Evolutionary conservation across 1,139 yeast species (phyloP).

Genomic region (Meyerozyma guilliermondii): DNA sequence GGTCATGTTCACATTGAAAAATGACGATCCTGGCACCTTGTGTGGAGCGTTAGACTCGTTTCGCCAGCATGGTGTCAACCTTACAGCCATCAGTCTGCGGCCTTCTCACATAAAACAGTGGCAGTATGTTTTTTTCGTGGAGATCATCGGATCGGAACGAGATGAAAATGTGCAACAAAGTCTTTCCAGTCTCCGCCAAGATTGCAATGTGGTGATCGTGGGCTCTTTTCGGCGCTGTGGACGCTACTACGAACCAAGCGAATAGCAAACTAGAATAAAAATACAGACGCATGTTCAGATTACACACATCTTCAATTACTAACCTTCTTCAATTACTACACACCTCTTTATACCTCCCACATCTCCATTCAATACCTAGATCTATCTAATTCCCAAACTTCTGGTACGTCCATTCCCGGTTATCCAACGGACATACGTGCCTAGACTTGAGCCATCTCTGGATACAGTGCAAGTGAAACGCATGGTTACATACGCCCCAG

Average conservation of each 20-base stretch:
- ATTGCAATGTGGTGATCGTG: conserved; percentile 31
- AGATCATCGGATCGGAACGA: conserved; percentile 35
- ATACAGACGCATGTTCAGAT: too few species aligned
- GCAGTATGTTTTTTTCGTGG: conserved; percentile 83
- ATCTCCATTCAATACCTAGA: too few species aligned
- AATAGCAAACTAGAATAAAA: too few species aligned
- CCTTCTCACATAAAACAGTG: conserved; percentile 64
- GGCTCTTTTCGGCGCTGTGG: conserved; percentile 33
- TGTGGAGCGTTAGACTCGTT: conserved; percentile 62
- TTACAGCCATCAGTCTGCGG: conserved; percentile 70
- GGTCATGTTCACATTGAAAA: conserved; percentile 60
- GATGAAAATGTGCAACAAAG: conserved; percentile 17
- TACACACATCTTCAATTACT: too few species aligned
- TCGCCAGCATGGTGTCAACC: conserved; percentile 52
- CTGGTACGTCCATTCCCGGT: conserved; percentile 88
- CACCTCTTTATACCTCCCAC: too few species aligned
- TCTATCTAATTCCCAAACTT: conserved; percentile 59
- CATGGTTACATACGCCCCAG: conserved; percentile 95
- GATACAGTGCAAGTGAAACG: conserved; percentile 93
- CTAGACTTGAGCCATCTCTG: conserved; percentile 96
- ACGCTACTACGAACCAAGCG: conserved; percentile 8
- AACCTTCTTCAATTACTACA: too few species aligned
- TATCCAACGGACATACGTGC: conserved; percentile 95
- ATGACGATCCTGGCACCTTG: conserved; percentile 71
- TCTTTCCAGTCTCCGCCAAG: conserved; percentile 14